These are phyloP conservation scores for Nakaseomyces delphensis DNA, from an alignment of 1,139 yeast genomes.

Conservation along the genomic window DNA sequence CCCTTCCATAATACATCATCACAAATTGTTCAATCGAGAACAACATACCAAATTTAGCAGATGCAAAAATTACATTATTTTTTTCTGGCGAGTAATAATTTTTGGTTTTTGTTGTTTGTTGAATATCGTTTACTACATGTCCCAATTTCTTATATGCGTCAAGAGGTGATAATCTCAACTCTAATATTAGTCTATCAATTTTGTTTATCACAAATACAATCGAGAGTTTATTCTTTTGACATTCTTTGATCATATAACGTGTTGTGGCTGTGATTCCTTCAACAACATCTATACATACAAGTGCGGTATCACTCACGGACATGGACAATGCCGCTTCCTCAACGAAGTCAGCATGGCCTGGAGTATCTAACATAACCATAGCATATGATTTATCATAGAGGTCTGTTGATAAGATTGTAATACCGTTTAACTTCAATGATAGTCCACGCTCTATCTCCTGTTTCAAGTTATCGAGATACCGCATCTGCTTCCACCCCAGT, in stretches of 20 bases:
- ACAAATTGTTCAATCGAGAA: conserved; percentile 67
- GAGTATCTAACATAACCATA: conserved; percentile 68
- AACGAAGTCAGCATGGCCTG: conserved; percentile 80
- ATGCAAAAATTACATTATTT: conserved; percentile 67
- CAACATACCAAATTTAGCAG: conserved; percentile 50
- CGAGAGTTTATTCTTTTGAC: conserved; percentile 34
- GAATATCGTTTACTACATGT: conserved; percentile 54
- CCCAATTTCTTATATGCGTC: conserved; percentile 68
- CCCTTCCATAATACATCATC: conserved; percentile 36
- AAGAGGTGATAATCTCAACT: conserved; percentile 61
- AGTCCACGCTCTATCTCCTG: conserved; percentile 66
- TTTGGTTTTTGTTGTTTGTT: conserved; percentile 36
- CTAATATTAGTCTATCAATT: conserved; percentile 72
- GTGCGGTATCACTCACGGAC: conserved; percentile 53
- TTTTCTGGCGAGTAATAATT: conserved; percentile 49
- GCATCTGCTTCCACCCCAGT: conserved; percentile 30
- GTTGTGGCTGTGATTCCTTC: conserved; percentile 56
- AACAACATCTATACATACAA: conserved; percentile 71
- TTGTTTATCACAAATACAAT: conserved; percentile 66
- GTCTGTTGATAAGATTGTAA: conserved; percentile 55
- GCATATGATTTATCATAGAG: conserved; percentile 47
- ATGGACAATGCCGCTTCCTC: conserved; percentile 63
- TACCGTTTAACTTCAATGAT: conserved; percentile 55
- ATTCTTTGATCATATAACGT: conserved; percentile 21
- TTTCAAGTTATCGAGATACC: conserved; percentile 60